Conservation (phyloP, 2,329 filamentous ascomycete genomes). For the Phialophora tarda region DNA sequence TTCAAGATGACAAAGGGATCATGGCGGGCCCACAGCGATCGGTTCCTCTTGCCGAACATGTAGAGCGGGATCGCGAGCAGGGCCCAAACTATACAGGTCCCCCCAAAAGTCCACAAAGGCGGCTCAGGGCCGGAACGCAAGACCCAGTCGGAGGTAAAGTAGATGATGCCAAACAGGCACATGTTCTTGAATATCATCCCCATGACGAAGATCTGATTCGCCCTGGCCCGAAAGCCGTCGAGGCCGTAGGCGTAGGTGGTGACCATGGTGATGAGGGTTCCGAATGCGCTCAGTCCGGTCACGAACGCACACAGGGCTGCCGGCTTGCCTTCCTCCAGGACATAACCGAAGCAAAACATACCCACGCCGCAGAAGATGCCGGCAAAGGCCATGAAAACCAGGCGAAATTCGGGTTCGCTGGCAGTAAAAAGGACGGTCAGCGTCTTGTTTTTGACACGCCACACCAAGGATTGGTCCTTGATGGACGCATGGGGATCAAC, state of each 20-base stretch:
- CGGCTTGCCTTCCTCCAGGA: constrained; percentile 5
- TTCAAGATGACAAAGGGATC: constrained; percentile 10
- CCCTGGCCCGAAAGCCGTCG: constrained; percentile 37
- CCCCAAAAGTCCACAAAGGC: constrained; percentile 20
- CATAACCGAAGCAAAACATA: constrained; percentile 38
- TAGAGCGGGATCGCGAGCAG: constrained; percentile 12
- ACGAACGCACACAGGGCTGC: constrained; percentile 16
- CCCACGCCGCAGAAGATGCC: constrained; percentile 32
- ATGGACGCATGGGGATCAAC: neutral
- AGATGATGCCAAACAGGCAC: constrained; percentile 44
- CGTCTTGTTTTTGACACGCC: neutral
- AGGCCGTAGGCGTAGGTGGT: constrained; percentile 29
- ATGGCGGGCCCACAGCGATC: constrained; percentile 22
- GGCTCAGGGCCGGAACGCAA: constrained; percentile 8
- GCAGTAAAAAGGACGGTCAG: no score
- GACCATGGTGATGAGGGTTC: constrained; percentile 1
- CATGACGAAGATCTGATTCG: constrained; percentile 40
- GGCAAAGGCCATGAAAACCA: constrained; percentile 31
- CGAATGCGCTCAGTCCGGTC: constrained; percentile 8
- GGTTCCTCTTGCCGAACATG: constrained; percentile 25
- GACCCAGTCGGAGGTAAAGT: constrained; percentile 28
- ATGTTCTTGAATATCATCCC: constrained; percentile 36
- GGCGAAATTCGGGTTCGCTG: constrained; percentile 40
- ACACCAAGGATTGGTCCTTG: neutral
- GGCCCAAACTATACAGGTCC: constrained; percentile 12